These are phyloP conservation scores for Triticum dicoccoides DNA, from an alignment of 176 grass and related monocot species.

Conservation along the genomic window DNA sequence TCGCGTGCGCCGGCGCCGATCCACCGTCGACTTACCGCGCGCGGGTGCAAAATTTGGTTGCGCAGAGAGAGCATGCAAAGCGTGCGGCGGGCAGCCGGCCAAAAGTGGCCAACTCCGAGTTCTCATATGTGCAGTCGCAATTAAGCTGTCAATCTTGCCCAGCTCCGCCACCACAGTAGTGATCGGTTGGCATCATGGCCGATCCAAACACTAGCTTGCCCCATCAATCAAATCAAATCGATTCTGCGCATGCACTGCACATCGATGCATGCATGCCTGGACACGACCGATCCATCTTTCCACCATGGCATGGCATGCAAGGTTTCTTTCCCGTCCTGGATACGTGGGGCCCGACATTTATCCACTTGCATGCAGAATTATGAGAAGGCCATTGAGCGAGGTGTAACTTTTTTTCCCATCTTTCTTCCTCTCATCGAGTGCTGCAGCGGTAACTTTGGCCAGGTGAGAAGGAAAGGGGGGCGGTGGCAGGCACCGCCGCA, in stretches of 20 bases:
- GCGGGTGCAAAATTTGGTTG: neutral
- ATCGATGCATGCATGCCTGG: neutral
- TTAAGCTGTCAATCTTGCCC: neutral
- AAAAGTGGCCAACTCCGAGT: neutral
- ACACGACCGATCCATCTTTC: neutral
- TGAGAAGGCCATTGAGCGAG: constrained; percentile 14
- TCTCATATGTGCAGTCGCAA: neutral
- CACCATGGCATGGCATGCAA: constrained; percentile 5
- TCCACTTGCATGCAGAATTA: constrained; percentile 48
- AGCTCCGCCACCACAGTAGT: neutral
- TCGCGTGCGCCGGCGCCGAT: neutral
- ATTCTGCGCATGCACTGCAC: neutral
- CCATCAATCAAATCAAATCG: constrained; percentile 1
- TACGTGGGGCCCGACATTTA: constrained; percentile 11
- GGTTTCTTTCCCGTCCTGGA: neutral
- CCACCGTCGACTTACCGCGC: neutral
- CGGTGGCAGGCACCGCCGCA: neutral
- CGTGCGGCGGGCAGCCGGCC: constrained; percentile 16
- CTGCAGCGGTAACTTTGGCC: constrained; percentile 29
- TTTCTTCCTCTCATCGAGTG: constrained; percentile 39
- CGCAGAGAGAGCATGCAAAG: neutral
- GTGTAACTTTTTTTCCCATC: constrained; percentile 1
- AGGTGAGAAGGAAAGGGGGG: neutral
- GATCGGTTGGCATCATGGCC: neutral
- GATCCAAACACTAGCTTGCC: neutral